phyloP scores from a whole-genome alignment of 2,329 filamentous ascomycete genomes.

The Cercospora sp. region DNA sequence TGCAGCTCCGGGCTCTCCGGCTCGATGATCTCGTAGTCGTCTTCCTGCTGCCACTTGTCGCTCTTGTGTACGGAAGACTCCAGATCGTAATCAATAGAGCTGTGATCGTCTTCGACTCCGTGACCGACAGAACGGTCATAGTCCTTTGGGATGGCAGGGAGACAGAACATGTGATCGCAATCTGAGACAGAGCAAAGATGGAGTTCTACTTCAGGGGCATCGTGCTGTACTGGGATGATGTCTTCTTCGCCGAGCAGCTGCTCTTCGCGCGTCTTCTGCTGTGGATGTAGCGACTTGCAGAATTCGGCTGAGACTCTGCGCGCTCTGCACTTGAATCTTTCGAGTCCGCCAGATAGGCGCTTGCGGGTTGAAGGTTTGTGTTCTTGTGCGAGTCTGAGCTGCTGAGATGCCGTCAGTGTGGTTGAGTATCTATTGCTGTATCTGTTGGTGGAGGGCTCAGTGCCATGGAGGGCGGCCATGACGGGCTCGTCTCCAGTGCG shows the following conservation, averaged over 20 bases:
- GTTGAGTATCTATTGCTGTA: slow-evolving; percentile 3
- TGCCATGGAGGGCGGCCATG: not conserved
- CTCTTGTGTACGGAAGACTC: not conserved
- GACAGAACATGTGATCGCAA: slow-evolving; percentile 9
- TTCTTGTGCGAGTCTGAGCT: not conserved
- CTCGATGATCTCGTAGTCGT: not conserved
- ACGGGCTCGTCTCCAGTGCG: not conserved
- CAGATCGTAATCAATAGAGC: slow-evolving; percentile 4
- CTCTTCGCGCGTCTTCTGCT: not conserved
- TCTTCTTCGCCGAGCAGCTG: not conserved
- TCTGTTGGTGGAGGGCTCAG: not conserved
- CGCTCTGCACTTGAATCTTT: not conserved
- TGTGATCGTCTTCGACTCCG: slow-evolving; percentile 7
- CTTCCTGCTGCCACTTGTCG: not conserved
- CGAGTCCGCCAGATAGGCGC: not conserved
- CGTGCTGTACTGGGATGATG: not conserved
- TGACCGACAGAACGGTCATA: slow-evolving; percentile 6
- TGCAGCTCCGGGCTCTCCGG: not conserved
- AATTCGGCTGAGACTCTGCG: not conserved
- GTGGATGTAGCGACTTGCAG: not conserved
- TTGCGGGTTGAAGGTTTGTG: not conserved
- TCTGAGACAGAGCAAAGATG: slow-evolving; percentile 1
- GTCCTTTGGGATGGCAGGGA: slow-evolving; percentile 1
- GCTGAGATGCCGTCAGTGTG: not conserved
- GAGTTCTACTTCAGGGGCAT: not conserved